A percentile compares a stretch with the other conserved stretches of the same genome.
Conservation (phyloP, 2,329 filamentous ascomycete genomes). For the Paramyrothecium sp. region DNA sequence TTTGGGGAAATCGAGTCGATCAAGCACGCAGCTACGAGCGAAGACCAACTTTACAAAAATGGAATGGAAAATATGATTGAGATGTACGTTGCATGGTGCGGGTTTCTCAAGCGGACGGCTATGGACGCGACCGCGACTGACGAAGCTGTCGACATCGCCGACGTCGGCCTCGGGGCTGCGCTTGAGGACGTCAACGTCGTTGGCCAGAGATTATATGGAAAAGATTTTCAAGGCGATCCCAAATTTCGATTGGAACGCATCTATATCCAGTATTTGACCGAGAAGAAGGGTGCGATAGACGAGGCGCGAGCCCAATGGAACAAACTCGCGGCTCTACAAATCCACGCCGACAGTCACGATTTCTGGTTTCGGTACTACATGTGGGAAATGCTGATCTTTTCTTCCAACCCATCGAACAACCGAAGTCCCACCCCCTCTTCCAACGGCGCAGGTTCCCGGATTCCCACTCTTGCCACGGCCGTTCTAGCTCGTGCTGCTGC, state of each 20-base stretch:
- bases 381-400: constrained; percentile 77
- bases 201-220: constrained; percentile 71
- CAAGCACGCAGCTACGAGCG: constrained; percentile 88
- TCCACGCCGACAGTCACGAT: constrained; percentile 75
- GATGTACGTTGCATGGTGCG: constrained; percentile 92
- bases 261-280: constrained; percentile 85
- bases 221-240: constrained; percentile 79
- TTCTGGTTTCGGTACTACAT: constrained; percentile 93
- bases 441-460: constrained; percentile 48
- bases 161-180: constrained; percentile 82
- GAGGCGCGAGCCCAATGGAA: constrained; percentile 79
- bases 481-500: constrained; percentile 71
- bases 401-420: constrained; percentile 41
- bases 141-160: constrained; percentile 84
- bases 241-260: constrained; percentile 87
- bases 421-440: constrained; percentile 52
- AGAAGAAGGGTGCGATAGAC: constrained; percentile 75
- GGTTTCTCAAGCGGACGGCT: constrained; percentile 83
- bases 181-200: constrained; percentile 83
- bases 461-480: constrained; percentile 71
- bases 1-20: constrained; percentile 84
- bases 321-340: constrained; percentile 61
- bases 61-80: constrained; percentile 87
- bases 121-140: constrained; percentile 72
- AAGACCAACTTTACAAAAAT: constrained; percentile 78